Evolutionary conservation across 2,329 filamentous ascomycete genomes (phyloP).

Genomic region (Diaporthe destruens): DNA sequence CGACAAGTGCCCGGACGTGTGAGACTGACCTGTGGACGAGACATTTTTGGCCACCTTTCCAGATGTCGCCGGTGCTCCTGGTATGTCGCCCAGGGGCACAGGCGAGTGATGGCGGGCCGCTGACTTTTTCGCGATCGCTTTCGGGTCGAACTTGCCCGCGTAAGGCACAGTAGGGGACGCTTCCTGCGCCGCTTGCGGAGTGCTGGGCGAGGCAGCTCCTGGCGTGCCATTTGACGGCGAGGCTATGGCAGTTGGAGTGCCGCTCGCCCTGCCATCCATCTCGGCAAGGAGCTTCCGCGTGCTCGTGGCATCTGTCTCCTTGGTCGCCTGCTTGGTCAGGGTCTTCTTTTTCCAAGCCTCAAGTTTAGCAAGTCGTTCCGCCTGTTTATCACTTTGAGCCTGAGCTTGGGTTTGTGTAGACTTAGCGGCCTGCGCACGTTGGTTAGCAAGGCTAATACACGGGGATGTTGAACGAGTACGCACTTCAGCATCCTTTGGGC

Average conservation of each 20-base stretch:
- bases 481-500: constrained; percentile 69
- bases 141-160: constrained; percentile 86
- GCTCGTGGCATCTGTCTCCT: constrained; percentile 77
- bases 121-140: constrained; percentile 85
- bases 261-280: constrained; percentile 77
- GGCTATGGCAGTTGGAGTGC: constrained; percentile 48
- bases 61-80: constrained; percentile 50
- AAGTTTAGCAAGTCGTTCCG: constrained; percentile 82
- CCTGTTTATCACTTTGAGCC: constrained; percentile 81
- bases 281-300: constrained; percentile 77
- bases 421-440: constrained; percentile 64
- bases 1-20: background rate
- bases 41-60: constrained; percentile 43
- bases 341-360: constrained; percentile 95
- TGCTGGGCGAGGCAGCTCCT: constrained; percentile 59
- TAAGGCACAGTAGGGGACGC: constrained; percentile 71
- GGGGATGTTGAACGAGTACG: constrained; percentile 48
- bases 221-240: constrained; percentile 63
- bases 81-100: constrained; percentile 64
- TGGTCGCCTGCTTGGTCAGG: constrained; percentile 76
- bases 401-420: constrained; percentile 63
- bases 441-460: constrained; percentile 44
- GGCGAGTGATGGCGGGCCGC: constrained; percentile 70
- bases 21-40: constrained; percentile 43
- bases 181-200: constrained; percentile 62